Base-by-base conservation (phyloP, 129 eudicot genomes). In the Lactuca sativa region DNA sequence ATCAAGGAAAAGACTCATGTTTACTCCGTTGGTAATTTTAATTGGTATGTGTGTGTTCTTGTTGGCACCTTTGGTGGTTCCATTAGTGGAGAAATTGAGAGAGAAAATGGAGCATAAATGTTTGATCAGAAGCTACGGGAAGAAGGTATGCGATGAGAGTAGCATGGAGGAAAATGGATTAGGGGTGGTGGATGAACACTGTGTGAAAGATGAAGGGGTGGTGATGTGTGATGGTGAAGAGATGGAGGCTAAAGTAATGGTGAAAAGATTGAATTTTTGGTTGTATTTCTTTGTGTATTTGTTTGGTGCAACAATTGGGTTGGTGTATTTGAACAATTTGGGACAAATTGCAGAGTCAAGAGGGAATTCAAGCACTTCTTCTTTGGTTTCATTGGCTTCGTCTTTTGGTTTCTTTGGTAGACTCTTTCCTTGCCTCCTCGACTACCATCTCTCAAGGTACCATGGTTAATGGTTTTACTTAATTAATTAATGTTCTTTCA, bases 341-440 rank as follows among this genome's bases (percentile, higher is more conserved):
- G 98, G 98, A 67, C 98, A 93, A 70, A 89, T 93, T 54, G 88
- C 81, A 0, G 98, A 93, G 68, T 89, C 98, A 17, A 78, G 98
- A 48, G 96, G 98, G 44, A 78, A 77, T 66, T 78, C 86, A n/a
- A 77, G 72, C 52, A 83, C 91, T 30, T 78, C 90, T 70, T 74
- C 95, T 18, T 52, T 93, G 77, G 98, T 89, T 30, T 89, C 98
- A 0, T 71, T 93, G 66, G 88, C 95, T 74, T 89, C 98, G 49
- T 87, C 96, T 1, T 85, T 86, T 59, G 76, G 89, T 8, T 93
- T 89, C 80, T 93, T 93, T 66, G 98, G 98, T 1, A 90, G 96
- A 2, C 86, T 93, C 56, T 55, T 93, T 47, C 98, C 98, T 21
- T 86, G 85, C 53, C 71, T 89, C 2, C 82, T 81, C 17, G 96